Evolutionary conservation across 2,329 filamentous ascomycete genomes (phyloP), one percentile per base, ranked within the genome.

Genomic region (Penicillium freii): DNA sequence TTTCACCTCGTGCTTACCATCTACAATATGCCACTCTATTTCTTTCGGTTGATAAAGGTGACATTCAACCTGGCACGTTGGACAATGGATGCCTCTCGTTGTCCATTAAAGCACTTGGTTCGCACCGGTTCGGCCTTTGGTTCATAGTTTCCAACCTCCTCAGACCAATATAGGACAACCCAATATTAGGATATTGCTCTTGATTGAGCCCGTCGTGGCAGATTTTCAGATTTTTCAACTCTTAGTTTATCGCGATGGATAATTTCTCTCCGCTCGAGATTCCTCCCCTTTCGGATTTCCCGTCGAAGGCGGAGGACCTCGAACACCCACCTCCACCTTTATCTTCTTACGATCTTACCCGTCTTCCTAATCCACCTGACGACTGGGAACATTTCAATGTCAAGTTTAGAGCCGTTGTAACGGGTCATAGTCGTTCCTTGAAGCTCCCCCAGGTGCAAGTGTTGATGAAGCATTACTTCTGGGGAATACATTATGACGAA

Each of bases 401-500:
- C 9, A 44, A 19, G 13, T 56, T 21, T n/a, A 11, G 1, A 8
- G 7, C 2, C 17, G 4, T 53, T 39, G 8, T 2, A 15, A 3
- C 9, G 8, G 31, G 38, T 15, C 6, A 11, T 4, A 23, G 29
- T 21, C 53, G 53, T 42, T 13, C 23, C 11, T 34, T 56, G 23
- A 51, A 36, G 38, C n/a, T 38, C 25, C 21, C 38, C 7, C 43
- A 52, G 49, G 13, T 61, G 4, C 38, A 53, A 11, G 42, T 45
- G 1, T 47, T 66, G 45, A 36, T 61, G 4, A 54, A 56, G 3
- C 62, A 66, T 33, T 61, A 69, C 52, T 64, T 64, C 27, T 73
- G 69, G 69, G 71, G 70, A 9, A 65, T 71, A 2, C 50, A 65
- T 13, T 56, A 53, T 43, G 50, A 53, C 1, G 15, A 40, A 13